These are phyloP conservation scores for Syzygium malaccense DNA, from an alignment of 441 rosid genomes.

Conservation along the genomic window DNA sequence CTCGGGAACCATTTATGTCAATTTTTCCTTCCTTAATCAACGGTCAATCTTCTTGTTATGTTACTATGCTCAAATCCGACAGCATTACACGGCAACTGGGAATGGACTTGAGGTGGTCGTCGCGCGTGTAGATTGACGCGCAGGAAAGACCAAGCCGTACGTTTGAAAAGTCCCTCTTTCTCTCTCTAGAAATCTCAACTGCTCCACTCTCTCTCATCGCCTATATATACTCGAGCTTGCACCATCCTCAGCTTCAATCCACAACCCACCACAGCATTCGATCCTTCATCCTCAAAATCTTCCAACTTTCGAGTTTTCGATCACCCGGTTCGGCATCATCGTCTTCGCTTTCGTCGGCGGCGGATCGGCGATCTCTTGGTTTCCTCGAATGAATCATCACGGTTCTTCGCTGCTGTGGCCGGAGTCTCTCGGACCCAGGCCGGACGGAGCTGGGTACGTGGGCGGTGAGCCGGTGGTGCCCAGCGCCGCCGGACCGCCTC, in stretches of 20 bases:
- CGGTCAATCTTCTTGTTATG: neutral
- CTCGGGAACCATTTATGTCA: no score
- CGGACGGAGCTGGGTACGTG: neutral
- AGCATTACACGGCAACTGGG: neutral
- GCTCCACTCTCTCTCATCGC: neutral
- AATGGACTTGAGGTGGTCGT: neutral
- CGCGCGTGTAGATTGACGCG: neutral
- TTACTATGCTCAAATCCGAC: neutral
- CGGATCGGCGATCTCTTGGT: neutral
- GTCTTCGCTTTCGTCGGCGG: neutral
- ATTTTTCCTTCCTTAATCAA: neutral
- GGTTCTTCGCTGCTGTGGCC: neutral
- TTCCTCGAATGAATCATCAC: neutral
- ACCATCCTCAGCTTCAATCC: neutral
- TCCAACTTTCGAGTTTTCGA: neutral
- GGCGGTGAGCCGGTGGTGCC: neutral
- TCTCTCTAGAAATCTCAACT: neutral
- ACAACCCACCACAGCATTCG: neutral
- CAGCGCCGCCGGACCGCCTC: neutral
- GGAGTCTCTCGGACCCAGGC: neutral
- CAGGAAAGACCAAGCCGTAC: neutral
- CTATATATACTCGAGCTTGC: neutral
- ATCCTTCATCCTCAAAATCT: neutral
- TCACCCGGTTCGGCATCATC: neutral
- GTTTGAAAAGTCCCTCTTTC: neutral